Evolutionary conservation across 495 filamentous ascomycete species (phyloP).

Genomic region (Aspergillus olivimuriae): DNA sequence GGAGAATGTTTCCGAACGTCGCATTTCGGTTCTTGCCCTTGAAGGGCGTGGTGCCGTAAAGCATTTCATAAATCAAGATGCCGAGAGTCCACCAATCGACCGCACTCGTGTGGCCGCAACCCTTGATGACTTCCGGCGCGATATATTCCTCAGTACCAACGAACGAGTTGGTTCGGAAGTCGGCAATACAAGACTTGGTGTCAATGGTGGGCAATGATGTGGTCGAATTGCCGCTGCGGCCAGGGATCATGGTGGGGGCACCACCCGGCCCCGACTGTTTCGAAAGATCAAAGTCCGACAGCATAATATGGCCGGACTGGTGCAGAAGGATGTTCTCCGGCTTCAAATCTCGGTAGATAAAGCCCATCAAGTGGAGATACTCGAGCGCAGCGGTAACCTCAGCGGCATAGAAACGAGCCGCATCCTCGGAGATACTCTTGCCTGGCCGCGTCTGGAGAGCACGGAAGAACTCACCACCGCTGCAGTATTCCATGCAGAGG

Average conservation of each 20-base stretch:
- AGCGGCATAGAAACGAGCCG: constrained; percentile 93
- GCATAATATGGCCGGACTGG: constrained; percentile 98
- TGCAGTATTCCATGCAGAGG: constrained; percentile 99
- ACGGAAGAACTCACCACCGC: constrained; percentile 95
- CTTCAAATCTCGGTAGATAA: constrained; percentile 97
- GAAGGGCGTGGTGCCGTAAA: constrained; percentile 98
- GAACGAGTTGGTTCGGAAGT: constrained; percentile 98
- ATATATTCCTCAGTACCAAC: constrained; percentile 99
- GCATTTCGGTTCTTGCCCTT: constrained; percentile 98
- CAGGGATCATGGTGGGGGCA: constrained; percentile 94
- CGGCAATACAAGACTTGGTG: constrained; percentile 95
- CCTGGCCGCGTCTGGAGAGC: constrained; percentile 94
- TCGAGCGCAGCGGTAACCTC: constrained; percentile 97
- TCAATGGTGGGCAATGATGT: constrained; percentile 89
- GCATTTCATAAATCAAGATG: constrained; percentile 96
- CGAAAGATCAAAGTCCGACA: constrained; percentile 96
- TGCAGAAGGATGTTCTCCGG: constrained; percentile 98
- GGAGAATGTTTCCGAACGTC: constrained; percentile 94
- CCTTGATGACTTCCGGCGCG: constrained; percentile 96
- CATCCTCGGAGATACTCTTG: constrained; percentile 94
- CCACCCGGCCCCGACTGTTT: constrained; percentile 97
- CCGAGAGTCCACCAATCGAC: constrained; percentile 99
- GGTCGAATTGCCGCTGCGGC: constrained; percentile 72
- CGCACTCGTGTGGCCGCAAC: constrained; percentile 94
- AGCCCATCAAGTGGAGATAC: constrained; percentile 98